phyloP scores from a whole-genome alignment of 2,329 filamentous ascomycete species.

The Nemania abortiva region DNA sequence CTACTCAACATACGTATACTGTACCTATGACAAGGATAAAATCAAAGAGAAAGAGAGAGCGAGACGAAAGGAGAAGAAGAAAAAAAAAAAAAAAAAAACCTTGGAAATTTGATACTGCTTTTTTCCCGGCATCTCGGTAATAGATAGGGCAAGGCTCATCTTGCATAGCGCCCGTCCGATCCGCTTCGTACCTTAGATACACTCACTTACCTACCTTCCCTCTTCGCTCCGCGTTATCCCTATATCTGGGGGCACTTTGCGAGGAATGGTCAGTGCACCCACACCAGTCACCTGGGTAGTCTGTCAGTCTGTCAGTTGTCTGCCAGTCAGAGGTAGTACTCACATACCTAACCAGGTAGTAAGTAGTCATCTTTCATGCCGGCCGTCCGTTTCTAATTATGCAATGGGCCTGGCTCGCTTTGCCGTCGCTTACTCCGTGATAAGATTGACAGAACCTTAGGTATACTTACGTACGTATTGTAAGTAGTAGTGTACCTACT shows the following conservation, averaged over 20 bases:
- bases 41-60: not conserved
- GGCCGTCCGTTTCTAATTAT: slow-evolving; percentile 1
- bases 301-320: too few species aligned
- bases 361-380: not conserved
- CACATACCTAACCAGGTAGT: too few species aligned
- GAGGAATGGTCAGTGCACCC: slow-evolving; percentile 8
- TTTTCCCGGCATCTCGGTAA: slow-evolving; percentile 36
- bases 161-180: slow-evolving; percentile 38
- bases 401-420: slow-evolving; percentile 1
- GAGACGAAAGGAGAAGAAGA: not conserved
- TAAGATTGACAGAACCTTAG: not conserved
- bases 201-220: not conserved
- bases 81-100: not conserved
- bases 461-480: not conserved
- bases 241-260: slow-evolving; percentile 16
- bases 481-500: not conserved
- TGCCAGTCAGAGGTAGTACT: too few species aligned
- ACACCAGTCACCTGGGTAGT: not conserved
- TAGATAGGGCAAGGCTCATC: slow-evolving; percentile 33
- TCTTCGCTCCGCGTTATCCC: slow-evolving; percentile 10
- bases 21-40: slow-evolving; percentile 9
- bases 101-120: slow-evolving; percentile 3
- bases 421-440: not conserved
- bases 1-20: not conserved
- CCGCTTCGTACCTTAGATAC: slow-evolving; percentile 12